phyloP scores from a whole-genome alignment of 495 filamentous ascomycete genomes.

The Penicillium soppii region DNA sequence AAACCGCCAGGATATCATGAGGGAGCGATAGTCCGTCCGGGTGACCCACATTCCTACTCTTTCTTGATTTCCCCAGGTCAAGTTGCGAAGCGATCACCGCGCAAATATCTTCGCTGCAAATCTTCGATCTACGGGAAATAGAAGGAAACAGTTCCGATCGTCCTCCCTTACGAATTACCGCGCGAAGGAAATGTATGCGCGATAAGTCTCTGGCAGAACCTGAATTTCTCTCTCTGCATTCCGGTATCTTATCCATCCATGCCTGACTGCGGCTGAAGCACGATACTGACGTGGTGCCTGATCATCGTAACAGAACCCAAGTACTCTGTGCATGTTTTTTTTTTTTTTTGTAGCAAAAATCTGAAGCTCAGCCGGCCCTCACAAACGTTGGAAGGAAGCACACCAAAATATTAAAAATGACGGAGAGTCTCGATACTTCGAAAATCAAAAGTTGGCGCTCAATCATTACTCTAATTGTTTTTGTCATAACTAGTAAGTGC shows the following conservation, averaged over 20 bases:
- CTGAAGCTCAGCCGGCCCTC: background rate
- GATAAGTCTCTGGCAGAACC: background rate
- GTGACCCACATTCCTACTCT: background rate
- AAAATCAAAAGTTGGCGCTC: slow-evolving; percentile 59
- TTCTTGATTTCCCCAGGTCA: background rate
- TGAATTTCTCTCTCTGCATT: slow-evolving; percentile 3
- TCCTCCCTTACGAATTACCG: background rate
- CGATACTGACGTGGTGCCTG: background rate
- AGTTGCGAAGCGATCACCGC: background rate
- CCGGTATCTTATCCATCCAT: slow-evolving; percentile 8
- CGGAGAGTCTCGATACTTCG: slow-evolving; percentile 44
- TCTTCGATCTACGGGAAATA: background rate
- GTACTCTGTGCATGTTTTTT: background rate
- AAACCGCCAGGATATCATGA: background rate
- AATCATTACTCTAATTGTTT: slow-evolving; percentile 62
- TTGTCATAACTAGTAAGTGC: slow-evolving; percentile 60
- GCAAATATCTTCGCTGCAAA: background rate
- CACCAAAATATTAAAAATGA: slow-evolving; percentile 27
- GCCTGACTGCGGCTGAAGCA: background rate
- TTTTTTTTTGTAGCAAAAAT: background rate
- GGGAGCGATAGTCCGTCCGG: too few relatives aligned
- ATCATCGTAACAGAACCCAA: background rate
- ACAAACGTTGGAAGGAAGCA: background rate
- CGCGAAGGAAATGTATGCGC: slow-evolving; percentile 1
- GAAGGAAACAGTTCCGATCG: background rate